These are phyloP conservation scores for Cladosporium phlei DNA, from an alignment of 2,329 filamentous ascomycete genomes.

Conservation along the genomic window DNA sequence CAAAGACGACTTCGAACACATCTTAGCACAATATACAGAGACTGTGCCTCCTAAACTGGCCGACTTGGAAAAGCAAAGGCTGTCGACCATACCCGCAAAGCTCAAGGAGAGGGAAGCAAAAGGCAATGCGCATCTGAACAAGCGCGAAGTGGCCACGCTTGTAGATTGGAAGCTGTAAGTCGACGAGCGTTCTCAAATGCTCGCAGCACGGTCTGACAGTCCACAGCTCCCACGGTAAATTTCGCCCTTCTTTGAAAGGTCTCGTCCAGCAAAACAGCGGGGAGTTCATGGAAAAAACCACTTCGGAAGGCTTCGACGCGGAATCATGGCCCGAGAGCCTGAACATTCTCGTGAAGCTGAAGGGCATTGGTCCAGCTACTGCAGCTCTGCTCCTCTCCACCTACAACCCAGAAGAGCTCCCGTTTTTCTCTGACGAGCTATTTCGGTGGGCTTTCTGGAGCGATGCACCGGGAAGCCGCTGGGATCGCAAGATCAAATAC, in stretches of 20 bases:
- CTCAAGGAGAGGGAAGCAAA: conserved; percentile 40
- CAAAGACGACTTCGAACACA: conserved; percentile 18
- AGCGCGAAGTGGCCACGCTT: conserved; percentile 56
- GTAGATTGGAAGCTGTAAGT: conserved; percentile 69
- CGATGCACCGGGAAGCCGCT: conserved; percentile 34
- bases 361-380: conserved; percentile 73
- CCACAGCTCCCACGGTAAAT: conserved; percentile 47
- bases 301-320: conserved; percentile 48
- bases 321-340: conserved; percentile 31
- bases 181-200: neutral
- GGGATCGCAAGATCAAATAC: conserved; percentile 60
- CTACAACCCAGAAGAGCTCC: conserved; percentile 53
- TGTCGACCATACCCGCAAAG: conserved; percentile 46
- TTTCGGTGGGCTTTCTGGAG: conserved; percentile 65
- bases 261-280: conserved; percentile 57
- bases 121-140: conserved; percentile 42
- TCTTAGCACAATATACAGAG: conserved; percentile 25
- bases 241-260: conserved; percentile 42
- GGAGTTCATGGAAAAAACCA: conserved; percentile 43
- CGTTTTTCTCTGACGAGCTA: conserved; percentile 78
- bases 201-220: neutral
- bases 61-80: conserved; percentile 59
- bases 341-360: conserved; percentile 55
- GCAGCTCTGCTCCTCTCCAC: conserved; percentile 69
- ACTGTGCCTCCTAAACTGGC: conserved; percentile 37